Conservation (phyloP, 2,329 filamentous ascomycete genomes). For the Pseudogymnoascus sp. region DNA sequence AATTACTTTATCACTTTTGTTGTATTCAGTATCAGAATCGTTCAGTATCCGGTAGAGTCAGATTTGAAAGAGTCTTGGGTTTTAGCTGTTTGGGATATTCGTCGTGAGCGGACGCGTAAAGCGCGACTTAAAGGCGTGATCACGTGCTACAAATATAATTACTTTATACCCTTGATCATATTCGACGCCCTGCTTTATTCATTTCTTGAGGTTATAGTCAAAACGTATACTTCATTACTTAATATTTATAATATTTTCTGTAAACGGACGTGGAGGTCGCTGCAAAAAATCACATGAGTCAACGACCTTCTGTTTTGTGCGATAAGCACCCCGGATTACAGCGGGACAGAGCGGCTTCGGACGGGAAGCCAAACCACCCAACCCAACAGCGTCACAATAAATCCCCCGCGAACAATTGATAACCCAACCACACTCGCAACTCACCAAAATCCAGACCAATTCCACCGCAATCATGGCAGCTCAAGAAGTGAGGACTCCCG, state of each 20-base stretch:
- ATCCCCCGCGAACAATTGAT: neutral
- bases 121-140: neutral
- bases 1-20: neutral
- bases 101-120: neutral
- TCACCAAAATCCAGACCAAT: conserved; percentile 5
- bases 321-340: conserved; percentile 4
- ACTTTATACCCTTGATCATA: neutral
- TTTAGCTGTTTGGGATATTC: neutral
- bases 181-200: neutral
- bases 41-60: neutral
- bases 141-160: neutral
- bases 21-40: neutral
- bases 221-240: neutral
- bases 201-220: neutral
- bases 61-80: neutral
- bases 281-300: neutral
- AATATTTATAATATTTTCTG: neutral
- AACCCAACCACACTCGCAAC: neutral
- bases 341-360: conserved; percentile 1
- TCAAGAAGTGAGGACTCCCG: conserved; percentile 20
- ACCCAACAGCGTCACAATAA: conserved; percentile 1
- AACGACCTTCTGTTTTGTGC: neutral
- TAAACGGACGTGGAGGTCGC: neutral
- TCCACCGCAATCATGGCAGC: conserved; percentile 19
- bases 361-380: neutral